These are phyloP conservation scores for Apiotrichum akiyoshidainum DNA, from an alignment of 1,284 basidiomycete species.

Conservation along the genomic window DNA sequence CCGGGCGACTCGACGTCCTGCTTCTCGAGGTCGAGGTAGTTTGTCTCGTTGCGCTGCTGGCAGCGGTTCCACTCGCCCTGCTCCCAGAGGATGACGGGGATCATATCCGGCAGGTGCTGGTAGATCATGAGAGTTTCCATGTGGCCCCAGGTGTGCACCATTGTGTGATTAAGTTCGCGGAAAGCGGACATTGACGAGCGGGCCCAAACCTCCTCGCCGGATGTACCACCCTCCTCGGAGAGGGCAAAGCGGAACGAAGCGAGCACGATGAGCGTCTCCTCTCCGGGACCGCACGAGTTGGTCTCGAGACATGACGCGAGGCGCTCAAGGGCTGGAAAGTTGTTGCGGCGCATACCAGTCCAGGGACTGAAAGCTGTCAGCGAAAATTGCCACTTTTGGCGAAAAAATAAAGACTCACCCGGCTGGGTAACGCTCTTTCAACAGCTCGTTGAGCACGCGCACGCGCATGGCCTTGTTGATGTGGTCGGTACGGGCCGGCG, in stretches of 20 bases:
- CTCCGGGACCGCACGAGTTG: slow-evolving; percentile 22
- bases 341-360: slow-evolving; percentile 4
- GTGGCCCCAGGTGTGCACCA: slow-evolving; percentile 29
- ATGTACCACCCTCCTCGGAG: slow-evolving; percentile 3
- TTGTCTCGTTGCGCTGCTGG: slow-evolving; percentile 21
- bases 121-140: slow-evolving; percentile 39
- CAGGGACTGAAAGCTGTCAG: slow-evolving; percentile 11
- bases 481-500: too few species aligned
- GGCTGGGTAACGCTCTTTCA: slow-evolving; percentile 13
- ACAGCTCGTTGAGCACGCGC: slow-evolving; percentile 12
- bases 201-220: slow-evolving; percentile 29
- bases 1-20: slow-evolving; percentile 9
- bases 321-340: slow-evolving; percentile 16
- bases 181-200: slow-evolving; percentile 29
- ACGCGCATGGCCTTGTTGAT: not conserved
- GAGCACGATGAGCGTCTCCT: slow-evolving; percentile 31
- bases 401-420: slow-evolving; percentile 9
- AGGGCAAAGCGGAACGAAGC: slow-evolving; percentile 33
- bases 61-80: slow-evolving; percentile 19
- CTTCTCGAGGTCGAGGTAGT: slow-evolving; percentile 14
- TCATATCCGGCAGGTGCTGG: slow-evolving; percentile 33
- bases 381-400: too few species aligned
- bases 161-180: slow-evolving; percentile 33
- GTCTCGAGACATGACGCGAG: slow-evolving; percentile 24
- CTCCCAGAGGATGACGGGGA: slow-evolving; percentile 35